Percentiles rank a stretch among this genome's conserved stretches.
Evolutionary conservation across 768 basidiomycete species (phyloP).

Genomic region (Thelephora ganbajun): DNA sequence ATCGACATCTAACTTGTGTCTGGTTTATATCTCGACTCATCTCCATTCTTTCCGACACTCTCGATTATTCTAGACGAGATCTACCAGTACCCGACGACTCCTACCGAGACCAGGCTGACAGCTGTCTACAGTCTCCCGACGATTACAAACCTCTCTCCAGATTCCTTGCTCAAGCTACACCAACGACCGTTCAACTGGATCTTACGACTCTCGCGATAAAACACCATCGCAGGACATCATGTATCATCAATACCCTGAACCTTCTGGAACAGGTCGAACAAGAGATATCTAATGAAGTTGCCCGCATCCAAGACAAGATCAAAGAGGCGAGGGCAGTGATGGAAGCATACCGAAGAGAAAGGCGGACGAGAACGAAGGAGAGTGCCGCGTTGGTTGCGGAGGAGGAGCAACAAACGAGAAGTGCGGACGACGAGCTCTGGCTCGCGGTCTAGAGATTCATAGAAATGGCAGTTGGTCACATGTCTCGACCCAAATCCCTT

Average conservation of each 20-base stretch:
- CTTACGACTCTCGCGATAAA: background rate
- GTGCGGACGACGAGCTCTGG: slow-evolving; percentile 15
- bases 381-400: slow-evolving; percentile 5
- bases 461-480: background rate
- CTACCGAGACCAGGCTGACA: no score
- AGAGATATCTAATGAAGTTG: slow-evolving; percentile 17
- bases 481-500: background rate
- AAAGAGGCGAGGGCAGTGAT: slow-evolving; percentile 12
- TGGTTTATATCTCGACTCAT: background rate
- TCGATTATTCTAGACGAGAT: no score
- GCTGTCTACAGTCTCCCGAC: no score
- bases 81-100: no score
- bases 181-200: no score
- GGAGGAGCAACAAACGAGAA: slow-evolving; percentile 12
- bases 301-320: slow-evolving; percentile 14
- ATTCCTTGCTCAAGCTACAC: no score
- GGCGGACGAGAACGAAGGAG: slow-evolving; percentile 1
- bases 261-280: slow-evolving; percentile 22
- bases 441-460: slow-evolving; percentile 1
- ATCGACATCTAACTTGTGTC: background rate
- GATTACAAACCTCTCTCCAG: no score
- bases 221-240: slow-evolving; percentile 16
- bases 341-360: slow-evolving; percentile 9
- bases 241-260: slow-evolving; percentile 18
- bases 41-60: background rate